phyloP scores from a whole-genome alignment of 352 stramenopile species.

The Globisporangium sylvaticum region DNA sequence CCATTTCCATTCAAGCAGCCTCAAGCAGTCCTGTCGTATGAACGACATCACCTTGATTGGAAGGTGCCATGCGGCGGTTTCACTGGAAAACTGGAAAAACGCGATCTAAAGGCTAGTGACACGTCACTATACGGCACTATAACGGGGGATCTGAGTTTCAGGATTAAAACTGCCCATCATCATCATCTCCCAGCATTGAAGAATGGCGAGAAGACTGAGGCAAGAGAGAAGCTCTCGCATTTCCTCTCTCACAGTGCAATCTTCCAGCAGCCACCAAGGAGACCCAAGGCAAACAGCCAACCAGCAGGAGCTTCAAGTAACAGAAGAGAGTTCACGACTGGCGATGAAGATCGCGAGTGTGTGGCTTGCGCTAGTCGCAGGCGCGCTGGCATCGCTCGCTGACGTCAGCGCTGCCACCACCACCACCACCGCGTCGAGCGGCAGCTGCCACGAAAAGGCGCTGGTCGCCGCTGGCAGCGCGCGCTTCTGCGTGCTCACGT shows the following conservation, averaged over 20 bases:
- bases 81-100: not conserved
- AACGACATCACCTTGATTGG: too few species aligned
- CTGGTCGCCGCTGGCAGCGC: slow-evolving; percentile 21
- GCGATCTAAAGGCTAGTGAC: not conserved
- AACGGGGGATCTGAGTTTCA: not conserved
- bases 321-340: too few species aligned
- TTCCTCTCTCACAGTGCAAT: slow-evolving; percentile 12
- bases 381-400: not conserved
- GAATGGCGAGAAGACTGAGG: not conserved
- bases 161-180: not conserved
- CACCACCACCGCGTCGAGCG: not conserved
- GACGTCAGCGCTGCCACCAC: not conserved
- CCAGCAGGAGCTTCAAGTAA: too few species aligned
- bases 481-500: slow-evolving; percentile 35
- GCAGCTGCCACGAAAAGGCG: slow-evolving; percentile 17
- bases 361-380: slow-evolving; percentile 8
- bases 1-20: too few species aligned
- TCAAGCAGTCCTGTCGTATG: too few species aligned
- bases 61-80: not conserved
- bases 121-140: not conserved
- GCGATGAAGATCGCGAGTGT: slow-evolving; percentile 4
- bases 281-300: too few species aligned
- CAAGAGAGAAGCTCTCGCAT: not conserved
- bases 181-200: not conserved
- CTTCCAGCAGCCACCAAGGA: slow-evolving; percentile 6